A percentile compares a stretch with the other conserved stretches of the same genome.
phyloP scores from a whole-genome alignment of 306 rosid species.

The Citrullus amarus region DNA sequence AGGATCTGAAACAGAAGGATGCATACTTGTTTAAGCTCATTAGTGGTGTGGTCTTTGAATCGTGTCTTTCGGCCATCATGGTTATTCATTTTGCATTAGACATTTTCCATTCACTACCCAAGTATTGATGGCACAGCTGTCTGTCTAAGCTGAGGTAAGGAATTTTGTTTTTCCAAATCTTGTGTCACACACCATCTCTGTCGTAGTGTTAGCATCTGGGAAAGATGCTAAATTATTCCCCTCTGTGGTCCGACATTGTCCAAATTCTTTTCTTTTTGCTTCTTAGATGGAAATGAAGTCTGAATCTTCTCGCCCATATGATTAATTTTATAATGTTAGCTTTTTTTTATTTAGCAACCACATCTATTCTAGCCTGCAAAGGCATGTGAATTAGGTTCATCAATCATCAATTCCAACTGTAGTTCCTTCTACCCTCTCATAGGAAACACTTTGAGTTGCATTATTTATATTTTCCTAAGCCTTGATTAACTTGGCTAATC shows the following conservation, averaged over 20 bases:
- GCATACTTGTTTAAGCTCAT: not conserved
- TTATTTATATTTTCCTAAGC: slow-evolving; percentile 5
- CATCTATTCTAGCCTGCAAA: not conserved
- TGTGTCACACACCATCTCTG: not conserved
- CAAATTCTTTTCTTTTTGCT: not conserved
- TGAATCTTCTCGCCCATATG: not conserved
- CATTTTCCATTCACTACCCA: not conserved
- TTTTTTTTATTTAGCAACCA: not conserved
- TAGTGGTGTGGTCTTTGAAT: slow-evolving; percentile 1
- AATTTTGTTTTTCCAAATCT: not conserved
- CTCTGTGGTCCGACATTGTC: not conserved
- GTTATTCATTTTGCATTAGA: not conserved
- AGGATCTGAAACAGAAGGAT: not conserved
- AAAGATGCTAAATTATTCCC: not conserved
- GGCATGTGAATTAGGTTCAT: not conserved
- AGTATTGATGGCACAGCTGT: not conserved
- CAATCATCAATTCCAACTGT: not conserved
- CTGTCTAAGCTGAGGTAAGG: not conserved
- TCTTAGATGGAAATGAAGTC: not conserved
- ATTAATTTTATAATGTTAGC: not conserved
- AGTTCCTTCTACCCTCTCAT: not conserved
- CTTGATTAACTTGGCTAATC: not conserved
- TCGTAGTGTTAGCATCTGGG: not conserved
- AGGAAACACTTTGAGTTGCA: not conserved
- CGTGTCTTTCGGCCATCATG: not conserved